Percentiles rank a stretch among this genome's conserved stretches.
Evolutionary conservation across 257 asterid species (phyloP).

Genomic region (Solanum phureja): DNA sequence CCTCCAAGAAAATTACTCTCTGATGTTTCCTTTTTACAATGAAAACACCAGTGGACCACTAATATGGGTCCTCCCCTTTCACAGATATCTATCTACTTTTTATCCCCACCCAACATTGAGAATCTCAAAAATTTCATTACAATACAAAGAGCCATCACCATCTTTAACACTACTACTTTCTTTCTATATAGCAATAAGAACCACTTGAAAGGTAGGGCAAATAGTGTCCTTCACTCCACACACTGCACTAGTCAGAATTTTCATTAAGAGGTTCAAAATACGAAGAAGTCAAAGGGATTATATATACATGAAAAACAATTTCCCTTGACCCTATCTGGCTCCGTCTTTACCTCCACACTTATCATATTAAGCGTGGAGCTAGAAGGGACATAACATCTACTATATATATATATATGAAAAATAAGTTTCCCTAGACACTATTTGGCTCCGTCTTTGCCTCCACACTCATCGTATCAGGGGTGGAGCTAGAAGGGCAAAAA

Average conservation of each 20-base stretch:
- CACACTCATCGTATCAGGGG: not conserved
- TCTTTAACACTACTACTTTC: not conserved
- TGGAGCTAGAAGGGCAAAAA: not conserved
- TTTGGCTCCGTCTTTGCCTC: not conserved
- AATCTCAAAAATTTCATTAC: conserved; percentile 8
- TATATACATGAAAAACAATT: too few relatives aligned
- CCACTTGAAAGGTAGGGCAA: not conserved
- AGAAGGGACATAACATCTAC: too few relatives aligned
- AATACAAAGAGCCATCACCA: not conserved
- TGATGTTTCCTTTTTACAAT: conserved; percentile 7
- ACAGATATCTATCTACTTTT: conserved; percentile 20
- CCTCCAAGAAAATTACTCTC: conserved; percentile 9
- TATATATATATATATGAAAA: too few relatives aligned
- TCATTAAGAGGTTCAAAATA: not conserved
- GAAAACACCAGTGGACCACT: conserved; percentile 12
- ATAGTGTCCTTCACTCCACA: not conserved
- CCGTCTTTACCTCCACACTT: not conserved
- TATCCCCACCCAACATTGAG: conserved; percentile 26
- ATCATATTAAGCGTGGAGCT: too few relatives aligned
- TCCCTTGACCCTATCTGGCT: not conserved
- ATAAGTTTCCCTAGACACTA: not conserved
- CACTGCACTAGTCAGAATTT: fast-evolving
- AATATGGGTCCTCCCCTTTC: conserved; percentile 10
- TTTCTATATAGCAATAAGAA: not conserved
- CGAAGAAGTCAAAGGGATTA: not conserved